Base-by-base conservation (phyloP, 352 stramenopile species). In the Pythium guiyangense region DNA sequence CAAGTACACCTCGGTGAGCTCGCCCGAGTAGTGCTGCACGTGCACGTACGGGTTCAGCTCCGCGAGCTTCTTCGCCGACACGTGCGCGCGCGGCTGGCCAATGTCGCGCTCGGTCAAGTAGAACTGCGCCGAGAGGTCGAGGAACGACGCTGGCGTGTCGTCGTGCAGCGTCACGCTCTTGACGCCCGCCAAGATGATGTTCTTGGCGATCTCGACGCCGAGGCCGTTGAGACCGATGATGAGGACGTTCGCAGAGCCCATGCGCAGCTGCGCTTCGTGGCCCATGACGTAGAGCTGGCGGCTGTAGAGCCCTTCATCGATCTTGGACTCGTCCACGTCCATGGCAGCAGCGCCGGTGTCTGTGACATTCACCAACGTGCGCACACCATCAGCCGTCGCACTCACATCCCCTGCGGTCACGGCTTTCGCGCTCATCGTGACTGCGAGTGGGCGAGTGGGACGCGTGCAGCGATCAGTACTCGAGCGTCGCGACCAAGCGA, bases 201-300 rank as follows among this genome's bases (percentile, higher is more conserved):
- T 99, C 79, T 99, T 99, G 40, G 96, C 97, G 34, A 99, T 90
- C 73, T 99, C 97, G 12, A 98, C 94, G 40, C 96, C 97, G 6
- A 99, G 77, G 0, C 97, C 97, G 47, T 97, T 96, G 27, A 97
- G 70, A 1, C 97, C 97, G 54, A 98, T 69, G 61, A 99, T 79
- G 37, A 99, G 83, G 29, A 98, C 97, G 51, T 96, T 96, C 17
- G 90, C 91, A 20, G 77, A 73, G 62, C 96, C 95, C 97, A 99
- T 99, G 45, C 94, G 88, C 59, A 91, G 76, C 80, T 99, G 97
- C 15, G 97, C 97, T 64, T 99, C 97, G 69, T 98, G 97, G 25
- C 98, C 98, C 93, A 99, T 99, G 25, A 99, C 98, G 66, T 99
- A 99, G 11, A 99, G 85, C 83, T 99, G 97, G 37, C 92, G 86